Evolutionary conservation across 345 rosid genomes (phyloP).

Genomic region (Aurinia saxatilis): DNA sequence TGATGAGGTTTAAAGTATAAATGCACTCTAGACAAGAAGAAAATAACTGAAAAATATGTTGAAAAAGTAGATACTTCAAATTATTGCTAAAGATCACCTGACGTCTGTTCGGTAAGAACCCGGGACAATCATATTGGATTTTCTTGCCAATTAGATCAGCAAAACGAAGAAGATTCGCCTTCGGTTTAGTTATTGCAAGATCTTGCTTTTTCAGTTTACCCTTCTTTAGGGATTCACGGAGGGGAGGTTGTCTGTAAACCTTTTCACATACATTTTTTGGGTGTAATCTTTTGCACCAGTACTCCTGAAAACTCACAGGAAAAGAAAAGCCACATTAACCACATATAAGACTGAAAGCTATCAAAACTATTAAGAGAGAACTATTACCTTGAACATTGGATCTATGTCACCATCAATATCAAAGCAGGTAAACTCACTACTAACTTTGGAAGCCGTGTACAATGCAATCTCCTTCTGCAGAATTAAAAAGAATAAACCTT

Average conservation of each 20-base stretch:
- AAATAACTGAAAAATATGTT: not conserved
- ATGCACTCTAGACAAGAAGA: too few species aligned
- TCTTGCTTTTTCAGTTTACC: constrained; percentile 88
- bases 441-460: constrained; percentile 80
- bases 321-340: not conserved
- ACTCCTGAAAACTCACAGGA: constrained; percentile 55
- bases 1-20: too few species aligned
- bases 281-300: constrained; percentile 96
- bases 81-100: constrained; percentile 48
- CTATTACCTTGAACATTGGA: constrained; percentile 86
- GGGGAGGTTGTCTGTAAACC: constrained; percentile 88
- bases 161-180: constrained; percentile 59
- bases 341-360: not conserved
- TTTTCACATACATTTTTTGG: constrained; percentile 94
- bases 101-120: constrained; percentile 84
- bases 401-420: constrained; percentile 90
- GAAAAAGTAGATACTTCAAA: not conserved
- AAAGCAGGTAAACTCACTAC: constrained; percentile 78
- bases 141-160: constrained; percentile 87
- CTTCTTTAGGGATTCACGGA: constrained; percentile 77
- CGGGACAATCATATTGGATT: constrained; percentile 80
- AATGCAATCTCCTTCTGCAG: constrained; percentile 95
- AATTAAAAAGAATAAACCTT: constrained; percentile 13
- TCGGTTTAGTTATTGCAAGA: constrained; percentile 69
- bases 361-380: constrained; percentile 3